These are phyloP conservation scores for Trichosporon sp. DNA, from an alignment of 1,284 basidiomycete genomes.

Conservation along the genomic window DNA sequence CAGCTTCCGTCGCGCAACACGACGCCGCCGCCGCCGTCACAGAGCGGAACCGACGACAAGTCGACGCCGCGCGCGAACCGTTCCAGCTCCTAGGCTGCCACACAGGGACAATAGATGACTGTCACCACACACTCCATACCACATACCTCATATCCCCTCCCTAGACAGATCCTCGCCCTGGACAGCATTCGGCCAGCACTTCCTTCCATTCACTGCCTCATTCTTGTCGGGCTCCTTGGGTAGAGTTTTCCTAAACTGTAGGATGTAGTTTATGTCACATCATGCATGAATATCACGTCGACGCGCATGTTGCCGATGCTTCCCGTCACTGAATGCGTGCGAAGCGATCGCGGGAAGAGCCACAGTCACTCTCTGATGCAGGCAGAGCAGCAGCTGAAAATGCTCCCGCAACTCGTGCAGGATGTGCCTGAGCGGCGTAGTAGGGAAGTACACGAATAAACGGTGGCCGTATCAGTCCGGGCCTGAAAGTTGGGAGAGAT, in stretches of 20 bases:
- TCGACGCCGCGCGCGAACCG: constrained; percentile 17
- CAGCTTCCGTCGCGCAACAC: constrained; percentile 9
- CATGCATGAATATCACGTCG: constrained; percentile 10
- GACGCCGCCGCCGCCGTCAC: constrained; percentile 11
- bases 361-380: too few species aligned
- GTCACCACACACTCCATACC: too few species aligned
- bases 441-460: constrained; percentile 11
- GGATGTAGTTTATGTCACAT: constrained; percentile 21
- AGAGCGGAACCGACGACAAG: background rate
- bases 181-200: background rate
- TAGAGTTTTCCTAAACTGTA: constrained; percentile 15
- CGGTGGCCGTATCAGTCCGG: constrained; percentile 4
- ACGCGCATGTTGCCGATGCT: too few species aligned
- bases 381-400: background rate
- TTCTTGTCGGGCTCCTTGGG: background rate
- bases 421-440: background rate
- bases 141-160: background rate
- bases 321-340: too few species aligned
- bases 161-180: background rate
- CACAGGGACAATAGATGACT: too few species aligned
- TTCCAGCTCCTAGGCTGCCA: background rate
- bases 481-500: constrained; percentile 11
- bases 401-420: background rate
- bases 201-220: background rate
- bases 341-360: too few species aligned